These are phyloP conservation scores for Populus hybrid DNA, from an alignment of 441 rosid genomes.

Conservation along the genomic window DNA sequence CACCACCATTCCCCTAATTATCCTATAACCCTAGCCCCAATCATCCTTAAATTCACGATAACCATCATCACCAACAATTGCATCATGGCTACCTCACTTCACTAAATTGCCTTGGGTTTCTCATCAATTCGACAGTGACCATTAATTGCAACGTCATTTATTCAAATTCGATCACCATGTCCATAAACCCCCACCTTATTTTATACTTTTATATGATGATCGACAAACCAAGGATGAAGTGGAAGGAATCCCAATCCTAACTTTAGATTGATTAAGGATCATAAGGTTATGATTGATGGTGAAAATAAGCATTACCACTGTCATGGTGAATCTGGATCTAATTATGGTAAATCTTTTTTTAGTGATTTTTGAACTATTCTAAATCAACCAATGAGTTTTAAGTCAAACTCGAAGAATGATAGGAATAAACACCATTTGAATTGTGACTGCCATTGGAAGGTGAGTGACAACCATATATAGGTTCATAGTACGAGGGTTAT, in stretches of 20 bases:
- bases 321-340: conserved; percentile 31
- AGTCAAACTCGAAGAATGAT: conserved; percentile 27
- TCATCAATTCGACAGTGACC: conserved; percentile 14
- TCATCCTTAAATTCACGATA: conserved; percentile 11
- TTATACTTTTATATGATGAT: conserved; percentile 16
- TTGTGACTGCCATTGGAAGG: neutral
- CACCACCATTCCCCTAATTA: conserved; percentile 25
- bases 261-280: neutral
- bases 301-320: conserved; percentile 24
- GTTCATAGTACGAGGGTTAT: conserved; percentile 22
- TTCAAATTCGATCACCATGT: conserved; percentile 21
- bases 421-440: conserved; percentile 26
- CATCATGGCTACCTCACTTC: conserved; percentile 23
- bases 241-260: conserved; percentile 33
- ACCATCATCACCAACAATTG: conserved; percentile 6
- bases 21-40: conserved; percentile 23
- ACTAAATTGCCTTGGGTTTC: conserved; percentile 15
- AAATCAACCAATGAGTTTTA: conserved; percentile 23
- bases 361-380: conserved; percentile 34
- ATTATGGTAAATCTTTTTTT: conserved; percentile 35
- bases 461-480: conserved; percentile 42
- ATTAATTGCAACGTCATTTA: conserved; percentile 13
- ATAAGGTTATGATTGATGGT: neutral
- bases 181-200: neutral
- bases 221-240: conserved; percentile 33